phyloP scores from a whole-genome alignment of 2,329 filamentous ascomycete species.

The Furcasterigmium sp. region DNA sequence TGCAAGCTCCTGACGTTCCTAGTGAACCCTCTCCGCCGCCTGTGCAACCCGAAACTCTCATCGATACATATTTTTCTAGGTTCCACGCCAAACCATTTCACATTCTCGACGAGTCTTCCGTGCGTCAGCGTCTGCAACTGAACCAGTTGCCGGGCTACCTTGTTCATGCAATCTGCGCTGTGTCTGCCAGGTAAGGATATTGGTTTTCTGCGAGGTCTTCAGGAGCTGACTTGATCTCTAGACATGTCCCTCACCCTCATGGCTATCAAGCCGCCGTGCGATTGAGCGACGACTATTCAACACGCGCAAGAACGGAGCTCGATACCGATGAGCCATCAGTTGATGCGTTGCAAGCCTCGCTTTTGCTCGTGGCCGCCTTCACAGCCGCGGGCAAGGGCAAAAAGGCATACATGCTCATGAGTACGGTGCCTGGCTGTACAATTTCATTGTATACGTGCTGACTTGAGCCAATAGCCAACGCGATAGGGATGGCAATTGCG shows the following conservation, averaged over 20 bases:
- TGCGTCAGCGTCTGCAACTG: constrained; percentile 65
- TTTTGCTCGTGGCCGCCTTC: constrained; percentile 71
- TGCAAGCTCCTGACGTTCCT: constrained; percentile 5
- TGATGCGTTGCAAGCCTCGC: constrained; percentile 68
- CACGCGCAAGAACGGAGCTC: constrained; percentile 62
- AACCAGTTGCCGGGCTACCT: constrained; percentile 58
- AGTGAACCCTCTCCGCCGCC: constrained; percentile 41
- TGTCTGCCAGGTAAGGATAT: constrained; percentile 52
- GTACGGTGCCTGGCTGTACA: no score
- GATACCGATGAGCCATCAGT: constrained; percentile 78
- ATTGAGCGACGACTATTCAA: constrained; percentile 67
- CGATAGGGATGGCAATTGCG: constrained; percentile 77
- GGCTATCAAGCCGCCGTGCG: constrained; percentile 63
- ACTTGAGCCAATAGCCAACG: constrained; percentile 48
- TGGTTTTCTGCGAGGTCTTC: constrained; percentile 4
- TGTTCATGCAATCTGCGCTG: constrained; percentile 52
- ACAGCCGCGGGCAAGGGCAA: constrained; percentile 75
- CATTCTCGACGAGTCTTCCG: constrained; percentile 71
- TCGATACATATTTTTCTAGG: constrained; percentile 75
- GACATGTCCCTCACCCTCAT: constrained; percentile 64
- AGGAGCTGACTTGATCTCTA: constrained; percentile 27
- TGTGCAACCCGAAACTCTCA: constrained; percentile 54
- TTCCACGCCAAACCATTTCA: constrained; percentile 80
- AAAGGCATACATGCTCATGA: constrained; percentile 80
- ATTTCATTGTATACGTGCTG: neutral